phyloP scores from a whole-genome alignment of 192 early-diverging fungal genomes.

The Pilobolus umbonatus region DNA sequence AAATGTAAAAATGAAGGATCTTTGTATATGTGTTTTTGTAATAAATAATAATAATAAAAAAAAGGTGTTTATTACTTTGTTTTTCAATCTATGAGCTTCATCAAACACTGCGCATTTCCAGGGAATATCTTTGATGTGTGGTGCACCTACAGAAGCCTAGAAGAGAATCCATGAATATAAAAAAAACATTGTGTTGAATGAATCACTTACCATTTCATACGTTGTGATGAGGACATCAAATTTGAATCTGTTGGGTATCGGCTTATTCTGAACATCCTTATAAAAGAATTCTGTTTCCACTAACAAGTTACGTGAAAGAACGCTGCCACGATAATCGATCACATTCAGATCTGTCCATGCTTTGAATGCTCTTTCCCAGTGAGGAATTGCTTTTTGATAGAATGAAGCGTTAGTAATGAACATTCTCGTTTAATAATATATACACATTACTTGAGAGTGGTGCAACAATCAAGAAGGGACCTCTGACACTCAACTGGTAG shows the following conservation, averaged over 20 bases:
- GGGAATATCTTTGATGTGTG: slow-evolving; percentile 62
- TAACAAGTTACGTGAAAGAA: slow-evolving; percentile 60
- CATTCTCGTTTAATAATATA: background rate
- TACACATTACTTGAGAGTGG: slow-evolving; percentile 41
- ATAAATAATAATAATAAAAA: background rate
- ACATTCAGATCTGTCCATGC: slow-evolving; percentile 72
- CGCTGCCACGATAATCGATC: slow-evolving; percentile 69
- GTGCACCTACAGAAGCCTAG: slow-evolving; percentile 49
- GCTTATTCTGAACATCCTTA: slow-evolving; percentile 49
- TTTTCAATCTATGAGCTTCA: slow-evolving; percentile 85
- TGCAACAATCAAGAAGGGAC: slow-evolving; percentile 72
- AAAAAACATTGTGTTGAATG: background rate
- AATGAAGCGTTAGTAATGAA: background rate
- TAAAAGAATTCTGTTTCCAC: slow-evolving; percentile 81
- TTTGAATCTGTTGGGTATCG: slow-evolving; percentile 49
- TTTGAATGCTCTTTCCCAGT: slow-evolving; percentile 69
- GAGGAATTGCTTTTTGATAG: slow-evolving; percentile 28
- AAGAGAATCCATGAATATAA: background rate
- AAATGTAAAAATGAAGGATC: too few relatives aligned
- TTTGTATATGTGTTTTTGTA: too few relatives aligned
- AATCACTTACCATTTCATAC: slow-evolving; percentile 55
- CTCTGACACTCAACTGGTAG: slow-evolving; percentile 52
- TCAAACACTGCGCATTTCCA: slow-evolving; percentile 76
- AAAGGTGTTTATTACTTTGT: slow-evolving; percentile 42
- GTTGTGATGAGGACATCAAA: slow-evolving; percentile 62